Percentiles rank a stretch among this genome's conserved stretches.
Conservation (phyloP, 2,329 filamentous ascomycete genomes). For the Sporothrix euskadiensis region DNA sequence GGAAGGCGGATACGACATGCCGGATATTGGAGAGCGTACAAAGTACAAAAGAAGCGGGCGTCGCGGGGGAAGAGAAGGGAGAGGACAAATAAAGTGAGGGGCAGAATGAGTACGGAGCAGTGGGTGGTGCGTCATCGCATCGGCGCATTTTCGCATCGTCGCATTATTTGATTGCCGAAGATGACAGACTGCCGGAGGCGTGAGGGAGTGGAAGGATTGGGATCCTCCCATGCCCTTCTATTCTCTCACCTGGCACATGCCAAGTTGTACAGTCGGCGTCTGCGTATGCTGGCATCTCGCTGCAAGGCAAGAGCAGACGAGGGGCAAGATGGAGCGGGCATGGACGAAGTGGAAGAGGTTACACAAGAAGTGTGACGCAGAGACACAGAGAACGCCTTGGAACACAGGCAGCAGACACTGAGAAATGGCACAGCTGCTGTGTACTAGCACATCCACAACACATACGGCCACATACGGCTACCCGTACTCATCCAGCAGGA, state of each 20-base stretch:
- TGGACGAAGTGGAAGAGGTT: neutral
- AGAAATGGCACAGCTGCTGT: too few relatives aligned
- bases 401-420: neutral
- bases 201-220: neutral
- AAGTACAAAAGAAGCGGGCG: neutral
- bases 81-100: neutral
- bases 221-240: neutral
- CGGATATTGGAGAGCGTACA: neutral
- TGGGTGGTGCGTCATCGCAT: constrained; percentile 21
- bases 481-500: neutral
- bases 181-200: neutral
- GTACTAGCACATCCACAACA: neutral
- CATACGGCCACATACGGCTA: neutral
- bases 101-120: neutral
- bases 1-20: constrained; percentile 17
- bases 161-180: neutral
- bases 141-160: neutral
- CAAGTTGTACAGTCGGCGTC: neutral
- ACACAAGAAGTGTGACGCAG: neutral
- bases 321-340: constrained; percentile 13
- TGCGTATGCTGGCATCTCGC: neutral
- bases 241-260: neutral
- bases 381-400: neutral
- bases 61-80: neutral
- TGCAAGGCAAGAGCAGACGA: neutral